Percentiles rank a stretch among this genome's conserved stretches.
Conservation (phyloP, 805 yeast genomes). For the Metschnikowia chrysomelidarum region DNA sequence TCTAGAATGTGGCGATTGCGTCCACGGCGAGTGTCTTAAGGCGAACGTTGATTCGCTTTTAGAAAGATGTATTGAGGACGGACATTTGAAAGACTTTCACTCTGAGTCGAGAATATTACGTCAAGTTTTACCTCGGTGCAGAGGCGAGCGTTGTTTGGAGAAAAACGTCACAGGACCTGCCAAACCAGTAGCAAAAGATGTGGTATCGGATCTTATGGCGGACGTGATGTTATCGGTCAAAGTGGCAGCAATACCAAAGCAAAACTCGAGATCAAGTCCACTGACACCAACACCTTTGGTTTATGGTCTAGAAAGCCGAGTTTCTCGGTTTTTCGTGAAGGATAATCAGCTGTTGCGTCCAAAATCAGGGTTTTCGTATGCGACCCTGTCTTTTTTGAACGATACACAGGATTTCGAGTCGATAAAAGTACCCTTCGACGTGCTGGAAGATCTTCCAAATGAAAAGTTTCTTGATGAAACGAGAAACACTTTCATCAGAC, state of each 20-base stretch:
- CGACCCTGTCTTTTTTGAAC: not conserved
- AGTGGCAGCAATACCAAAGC: slow-evolving; percentile 7
- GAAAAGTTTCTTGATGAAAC: slow-evolving; percentile 21
- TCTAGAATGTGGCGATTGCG: slow-evolving; percentile 52
- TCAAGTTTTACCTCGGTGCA: slow-evolving; percentile 13
- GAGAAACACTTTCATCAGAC: slow-evolving; percentile 28
- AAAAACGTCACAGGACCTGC: slow-evolving; percentile 1
- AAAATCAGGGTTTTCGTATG: slow-evolving; percentile 2
- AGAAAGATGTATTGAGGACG: slow-evolving; percentile 8
- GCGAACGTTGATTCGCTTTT: slow-evolving; percentile 12
- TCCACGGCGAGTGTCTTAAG: slow-evolving; percentile 58
- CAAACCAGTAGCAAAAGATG: slow-evolving; percentile 11
- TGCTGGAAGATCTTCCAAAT: not conserved
- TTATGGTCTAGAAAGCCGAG: slow-evolving; percentile 9
- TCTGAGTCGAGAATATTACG: slow-evolving; percentile 1
- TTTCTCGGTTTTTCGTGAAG: slow-evolving; percentile 11
- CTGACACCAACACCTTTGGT: slow-evolving; percentile 2
- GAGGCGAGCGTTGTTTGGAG: slow-evolving; percentile 11
- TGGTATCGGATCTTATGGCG: slow-evolving; percentile 7
- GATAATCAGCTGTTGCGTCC: slow-evolving; percentile 14
- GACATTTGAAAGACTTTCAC: not conserved
- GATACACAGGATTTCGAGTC: slow-evolving; percentile 1
- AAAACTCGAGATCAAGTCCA: not conserved
- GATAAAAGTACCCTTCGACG: not conserved
- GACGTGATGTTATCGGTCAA: slow-evolving; percentile 16